Base-by-base conservation (phyloP, 257 asterid genomes). In the Scutellaria minor region DNA sequence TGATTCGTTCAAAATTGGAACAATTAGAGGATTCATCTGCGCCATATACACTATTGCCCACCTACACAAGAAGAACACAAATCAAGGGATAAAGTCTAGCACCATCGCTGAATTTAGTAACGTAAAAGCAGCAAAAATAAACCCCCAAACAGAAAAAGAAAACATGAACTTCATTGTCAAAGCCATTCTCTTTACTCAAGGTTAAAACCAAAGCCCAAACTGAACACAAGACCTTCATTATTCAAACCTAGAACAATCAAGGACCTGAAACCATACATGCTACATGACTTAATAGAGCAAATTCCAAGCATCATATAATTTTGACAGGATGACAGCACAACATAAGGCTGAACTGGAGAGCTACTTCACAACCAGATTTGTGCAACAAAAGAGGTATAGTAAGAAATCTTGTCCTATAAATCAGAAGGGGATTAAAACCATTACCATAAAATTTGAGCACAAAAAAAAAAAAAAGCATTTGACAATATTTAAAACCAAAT, bases 21-120 rank as follows among this genome's bases (percentile, higher is more conserved):
- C 97, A 41, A 92, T 89, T 10, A 92, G 92, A 12, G 97, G 97
- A 3, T 89, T 92, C 97, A 92, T 78, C 85, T 92, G 97, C 35
- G 97, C 85, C 44, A 92, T 67, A 81, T 89, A 92, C 74, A 92
- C 97, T 51, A 92, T 92, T 52, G 97, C 97, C 96, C 97, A 92
- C 96, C 96, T 92, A 46, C 73, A 75, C 10, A 50, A 1, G 67
- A 68, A 46, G 20, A 53, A 53, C 67, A 67, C 69, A 79, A 61
- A 52, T 67, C 74, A 31, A 54, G 39, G 40, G 60, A 68, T 39
- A 51, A 11, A 10, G 50, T 11, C 20, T 45, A 20, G 14, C 54
- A 69, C 61, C 41, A 42, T 15, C 5, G 71, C 64, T 15, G 12
- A n/a, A 24, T 46, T 31, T 48, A 66, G 59, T 9, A 58, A 64